These are phyloP conservation scores for Diaporthe vaccinii DNA, from an alignment of 2,329 filamentous ascomycete genomes.

Conservation along the genomic window DNA sequence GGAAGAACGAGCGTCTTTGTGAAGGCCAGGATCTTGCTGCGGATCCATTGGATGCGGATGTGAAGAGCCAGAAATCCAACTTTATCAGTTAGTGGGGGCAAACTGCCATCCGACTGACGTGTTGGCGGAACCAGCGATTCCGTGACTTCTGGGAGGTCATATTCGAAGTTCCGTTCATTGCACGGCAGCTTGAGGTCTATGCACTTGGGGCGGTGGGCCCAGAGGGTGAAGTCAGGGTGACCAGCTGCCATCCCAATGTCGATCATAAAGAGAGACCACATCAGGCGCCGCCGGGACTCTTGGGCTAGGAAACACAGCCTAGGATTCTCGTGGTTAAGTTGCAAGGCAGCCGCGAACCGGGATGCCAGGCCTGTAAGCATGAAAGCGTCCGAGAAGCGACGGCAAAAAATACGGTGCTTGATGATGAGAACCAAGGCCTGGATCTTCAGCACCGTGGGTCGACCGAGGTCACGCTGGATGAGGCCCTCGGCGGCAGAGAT, in stretches of 20 bases:
- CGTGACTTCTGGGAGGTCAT: constrained; percentile 68
- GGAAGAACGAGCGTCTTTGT: constrained; percentile 60
- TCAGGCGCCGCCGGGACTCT: constrained; percentile 59
- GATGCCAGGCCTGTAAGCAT: constrained; percentile 61
- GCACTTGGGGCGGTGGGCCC: constrained; percentile 54
- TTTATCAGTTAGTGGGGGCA: constrained; percentile 63
- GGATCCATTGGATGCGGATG: constrained; percentile 68
- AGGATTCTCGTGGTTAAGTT: constrained; percentile 63
- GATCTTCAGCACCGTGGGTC: constrained; percentile 69
- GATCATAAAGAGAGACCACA: constrained; percentile 65
- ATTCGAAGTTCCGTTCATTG: constrained; percentile 67
- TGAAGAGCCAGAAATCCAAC: constrained; percentile 69
- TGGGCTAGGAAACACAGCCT: constrained; percentile 59
- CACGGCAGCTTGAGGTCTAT: constrained; percentile 63
- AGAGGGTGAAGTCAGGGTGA: constrained; percentile 61
- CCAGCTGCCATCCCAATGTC: constrained; percentile 62
- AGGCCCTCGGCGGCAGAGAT: constrained; percentile 67
- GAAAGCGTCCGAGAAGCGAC: constrained; percentile 61
- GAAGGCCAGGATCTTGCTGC: constrained; percentile 67
- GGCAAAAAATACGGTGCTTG: constrained; percentile 61
- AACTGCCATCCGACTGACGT: constrained; percentile 57
- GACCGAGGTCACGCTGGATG: constrained; percentile 66
- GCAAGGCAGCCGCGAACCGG: constrained; percentile 63
- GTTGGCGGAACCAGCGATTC: constrained; percentile 62
- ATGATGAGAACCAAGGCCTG: constrained; percentile 61